Evolutionary conservation across 176 grass and related monocot genomes (phyloP), one percentile per base, ranked within the genome.

Genomic region (Tuctoria greenei): DNA sequence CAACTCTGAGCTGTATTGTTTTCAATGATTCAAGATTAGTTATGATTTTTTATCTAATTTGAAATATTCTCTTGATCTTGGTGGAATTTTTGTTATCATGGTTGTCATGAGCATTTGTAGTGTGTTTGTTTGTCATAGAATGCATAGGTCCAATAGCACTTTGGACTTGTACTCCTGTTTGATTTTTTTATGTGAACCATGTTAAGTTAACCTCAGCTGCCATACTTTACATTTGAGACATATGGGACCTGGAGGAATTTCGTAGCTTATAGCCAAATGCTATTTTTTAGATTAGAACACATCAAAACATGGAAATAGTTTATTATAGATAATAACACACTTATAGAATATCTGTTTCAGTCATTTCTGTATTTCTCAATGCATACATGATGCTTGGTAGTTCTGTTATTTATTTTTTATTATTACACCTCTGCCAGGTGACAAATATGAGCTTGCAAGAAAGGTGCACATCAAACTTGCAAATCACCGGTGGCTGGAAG

Each of bases 41-140:
- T 75, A 24, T 71, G 3, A 64, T 54, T 7, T 47, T 72, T 38
- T n/a, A 26, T 71, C 12, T 59, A 45, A 43, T 79, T 79, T 25
- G 23, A 36, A 36, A 34, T 23, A 17, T 20, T 27, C 21, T 40
- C n/a, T 27, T 54, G 13, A 35, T 77, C 1, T 40, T 16, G 49
- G 49, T 75, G 13, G 8, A 31, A 63, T 11, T 1, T 60, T 16
- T 37, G 4, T 51, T 76, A 36, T 16, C 42, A 58, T 79, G 16
- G 43, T 2, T 0, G 10, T 27, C 40, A 26, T 52, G 74, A 27
- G 15, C 36, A 66, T 58, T 51, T 79, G 9, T 77, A 41, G 45
- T 45, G 3, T 34, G 49, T 26, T 41, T 77, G 21, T 83, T 61
- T 31, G 72, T 77, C 4, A 41, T 83, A 49, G 64, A 83, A 70